Conservation (phyloP, 345 rosid species). For the Capsella bursapastoris region DNA sequence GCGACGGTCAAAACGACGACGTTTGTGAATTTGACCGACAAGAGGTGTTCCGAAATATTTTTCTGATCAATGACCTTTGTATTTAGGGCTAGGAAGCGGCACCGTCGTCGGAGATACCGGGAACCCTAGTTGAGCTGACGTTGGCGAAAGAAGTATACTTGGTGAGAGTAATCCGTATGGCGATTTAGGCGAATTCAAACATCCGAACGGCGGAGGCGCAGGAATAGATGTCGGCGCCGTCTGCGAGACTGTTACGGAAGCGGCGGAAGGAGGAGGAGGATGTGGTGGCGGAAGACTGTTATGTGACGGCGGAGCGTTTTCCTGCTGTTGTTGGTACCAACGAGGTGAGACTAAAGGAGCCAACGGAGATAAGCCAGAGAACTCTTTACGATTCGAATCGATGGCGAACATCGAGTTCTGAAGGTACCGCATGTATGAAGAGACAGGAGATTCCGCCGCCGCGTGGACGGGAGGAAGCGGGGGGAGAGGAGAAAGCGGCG, state of each 20-base stretch:
- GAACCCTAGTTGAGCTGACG: conserved; percentile 61
- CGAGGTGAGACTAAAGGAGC: conserved; percentile 72
- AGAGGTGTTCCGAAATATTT: not conserved
- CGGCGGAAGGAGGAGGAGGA: conserved; percentile 31
- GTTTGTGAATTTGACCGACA: conserved; percentile 27
- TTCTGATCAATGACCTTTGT: conserved; percentile 57
- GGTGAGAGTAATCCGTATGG: conserved; percentile 70
- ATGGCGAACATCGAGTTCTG: conserved; percentile 52
- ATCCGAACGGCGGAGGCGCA: conserved; percentile 67
- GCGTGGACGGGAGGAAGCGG: conserved; percentile 69
- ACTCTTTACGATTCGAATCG: conserved; percentile 59
- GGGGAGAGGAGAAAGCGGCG: conserved; percentile 71
- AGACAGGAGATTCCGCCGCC: conserved; percentile 77
- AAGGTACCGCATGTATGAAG: conserved; percentile 76
- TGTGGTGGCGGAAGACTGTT: conserved; percentile 36
- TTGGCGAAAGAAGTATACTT: conserved; percentile 62
- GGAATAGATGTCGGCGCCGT: conserved; percentile 53
- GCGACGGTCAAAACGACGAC: conserved; percentile 29
- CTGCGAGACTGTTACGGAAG: conserved; percentile 16
- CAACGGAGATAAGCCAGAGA: conserved; percentile 67
- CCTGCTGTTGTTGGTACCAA: conserved; percentile 55
- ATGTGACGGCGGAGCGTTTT: conserved; percentile 32
- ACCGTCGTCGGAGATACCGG: conserved; percentile 77
- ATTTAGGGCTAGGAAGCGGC: conserved; percentile 72
- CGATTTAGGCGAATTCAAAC: conserved; percentile 76